Evolutionary conservation across 352 stramenopile genomes (phyloP).

Genomic region (Halophytophthora polymorphica): DNA sequence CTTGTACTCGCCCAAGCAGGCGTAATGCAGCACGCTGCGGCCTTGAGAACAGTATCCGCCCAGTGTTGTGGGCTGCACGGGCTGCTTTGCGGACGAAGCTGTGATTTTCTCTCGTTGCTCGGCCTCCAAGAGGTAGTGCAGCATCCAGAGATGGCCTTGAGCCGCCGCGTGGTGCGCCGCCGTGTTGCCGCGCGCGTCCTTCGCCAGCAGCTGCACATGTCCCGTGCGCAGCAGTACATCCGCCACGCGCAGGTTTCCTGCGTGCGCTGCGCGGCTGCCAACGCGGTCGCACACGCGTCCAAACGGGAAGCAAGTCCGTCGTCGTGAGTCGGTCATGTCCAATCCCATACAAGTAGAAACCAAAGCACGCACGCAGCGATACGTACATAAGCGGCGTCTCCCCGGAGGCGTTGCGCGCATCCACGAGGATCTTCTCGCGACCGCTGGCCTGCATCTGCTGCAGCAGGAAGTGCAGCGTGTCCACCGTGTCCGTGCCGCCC

Average conservation of each 20-base stretch:
- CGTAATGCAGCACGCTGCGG: slow-evolving; percentile 55
- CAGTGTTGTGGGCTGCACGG: slow-evolving; percentile 15
- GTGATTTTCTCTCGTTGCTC: slow-evolving; percentile 27
- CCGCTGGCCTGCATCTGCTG: slow-evolving; percentile 53
- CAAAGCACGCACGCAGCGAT: neutral
- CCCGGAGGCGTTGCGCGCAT: slow-evolving; percentile 49
- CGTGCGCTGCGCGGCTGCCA: slow-evolving; percentile 59
- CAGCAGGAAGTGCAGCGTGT: slow-evolving; percentile 80
- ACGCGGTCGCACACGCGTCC: neutral
- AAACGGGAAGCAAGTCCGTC: slow-evolving; percentile 4
- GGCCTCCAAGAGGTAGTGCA: slow-evolving; percentile 69
- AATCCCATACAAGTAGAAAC: neutral
- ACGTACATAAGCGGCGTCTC: slow-evolving; percentile 78
- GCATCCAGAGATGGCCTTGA: slow-evolving; percentile 66
- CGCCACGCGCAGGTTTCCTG: slow-evolving; percentile 60
- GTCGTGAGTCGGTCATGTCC: too few relatives aligned
- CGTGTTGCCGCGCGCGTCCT: slow-evolving; percentile 65
- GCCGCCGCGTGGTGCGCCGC: slow-evolving; percentile 65
- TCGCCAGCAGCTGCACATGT: slow-evolving; percentile 40
- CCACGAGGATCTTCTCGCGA: slow-evolving; percentile 34
- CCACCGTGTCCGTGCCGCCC: slow-evolving; percentile 36
- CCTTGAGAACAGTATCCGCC: slow-evolving; percentile 34
- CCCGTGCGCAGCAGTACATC: slow-evolving; percentile 55
- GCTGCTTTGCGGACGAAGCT: slow-evolving; percentile 14
- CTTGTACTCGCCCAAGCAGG: slow-evolving; percentile 58